A percentile compares a stretch with the other conserved stretches of the same genome.
phyloP scores from a whole-genome alignment of 768 basidiomycete species.

The Tricholoma furcatifolium region DNA sequence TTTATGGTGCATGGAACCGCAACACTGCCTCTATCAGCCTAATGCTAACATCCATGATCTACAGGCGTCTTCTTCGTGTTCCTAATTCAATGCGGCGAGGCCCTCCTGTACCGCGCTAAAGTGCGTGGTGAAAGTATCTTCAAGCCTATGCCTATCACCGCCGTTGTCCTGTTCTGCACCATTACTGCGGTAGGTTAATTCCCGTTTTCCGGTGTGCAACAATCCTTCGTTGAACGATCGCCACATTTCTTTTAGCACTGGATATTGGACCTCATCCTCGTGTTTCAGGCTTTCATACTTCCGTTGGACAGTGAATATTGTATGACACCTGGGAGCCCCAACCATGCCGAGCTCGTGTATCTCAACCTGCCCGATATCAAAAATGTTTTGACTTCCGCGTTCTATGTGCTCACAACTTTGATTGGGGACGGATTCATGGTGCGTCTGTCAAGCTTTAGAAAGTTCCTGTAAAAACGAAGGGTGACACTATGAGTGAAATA shows the following conservation, averaged over 20 bases:
- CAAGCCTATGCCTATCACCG: constrained; percentile 20
- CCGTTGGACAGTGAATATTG: constrained; percentile 9
- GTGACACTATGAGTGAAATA: background rate
- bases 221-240: background rate
- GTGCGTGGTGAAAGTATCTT: constrained; percentile 14
- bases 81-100: constrained; percentile 17
- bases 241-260: background rate
- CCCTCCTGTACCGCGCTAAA: constrained; percentile 14
- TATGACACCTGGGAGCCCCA: constrained; percentile 4
- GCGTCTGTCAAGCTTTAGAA: background rate
- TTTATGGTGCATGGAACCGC: constrained; percentile 11
- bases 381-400: constrained; percentile 7
- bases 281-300: constrained; percentile 11
- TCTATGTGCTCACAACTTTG: constrained; percentile 14
- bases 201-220: background rate
- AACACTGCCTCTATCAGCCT: background rate
- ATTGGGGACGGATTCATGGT: constrained; percentile 16
- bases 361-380: constrained; percentile 10
- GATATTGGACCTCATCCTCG: constrained; percentile 8
- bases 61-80: constrained; percentile 19
- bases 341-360: constrained; percentile 12
- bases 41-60: background rate
- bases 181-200: constrained; percentile 16
- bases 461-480: background rate
- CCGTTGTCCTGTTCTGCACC: constrained; percentile 17